Percentiles rank a stretch among this genome's conserved stretches.
These are phyloP conservation scores for Solanum neorickii DNA, from an alignment of 257 asterid genomes.

Conservation along the genomic window DNA sequence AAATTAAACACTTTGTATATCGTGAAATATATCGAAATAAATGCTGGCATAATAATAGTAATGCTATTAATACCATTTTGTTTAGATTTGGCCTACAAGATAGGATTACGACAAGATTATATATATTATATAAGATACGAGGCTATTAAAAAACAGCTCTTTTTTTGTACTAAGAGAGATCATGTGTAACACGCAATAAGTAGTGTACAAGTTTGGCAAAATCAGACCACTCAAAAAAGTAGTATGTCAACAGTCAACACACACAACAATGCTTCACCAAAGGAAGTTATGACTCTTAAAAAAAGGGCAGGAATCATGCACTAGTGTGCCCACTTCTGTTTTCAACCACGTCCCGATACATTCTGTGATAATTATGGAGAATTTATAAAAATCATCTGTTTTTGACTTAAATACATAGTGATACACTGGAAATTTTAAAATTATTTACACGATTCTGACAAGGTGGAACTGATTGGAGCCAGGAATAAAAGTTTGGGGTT, in stretches of 20 bases:
- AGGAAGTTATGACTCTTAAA: background rate
- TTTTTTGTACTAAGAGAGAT: background rate
- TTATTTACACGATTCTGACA: background rate
- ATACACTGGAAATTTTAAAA: background rate
- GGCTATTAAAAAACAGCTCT: background rate
- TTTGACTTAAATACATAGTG: background rate
- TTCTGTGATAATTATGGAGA: background rate
- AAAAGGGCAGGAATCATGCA: background rate
- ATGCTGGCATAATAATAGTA: background rate
- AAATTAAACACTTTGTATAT: background rate
- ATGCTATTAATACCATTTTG: background rate
- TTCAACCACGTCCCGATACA: background rate
- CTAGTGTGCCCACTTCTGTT: background rate
- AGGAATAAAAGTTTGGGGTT: no score
- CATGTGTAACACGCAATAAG: background rate
- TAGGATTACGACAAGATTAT: background rate
- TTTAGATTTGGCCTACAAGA: background rate
- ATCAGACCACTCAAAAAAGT: background rate
- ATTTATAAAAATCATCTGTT: background rate
- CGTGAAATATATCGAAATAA: background rate
- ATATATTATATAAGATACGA: background rate
- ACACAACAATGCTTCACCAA: background rate
- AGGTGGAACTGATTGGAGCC: background rate
- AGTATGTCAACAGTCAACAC: background rate
- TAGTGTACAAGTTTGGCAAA: background rate